Base-by-base conservation (phyloP, 164 flowering plant species). In the Piper betle region DNA sequence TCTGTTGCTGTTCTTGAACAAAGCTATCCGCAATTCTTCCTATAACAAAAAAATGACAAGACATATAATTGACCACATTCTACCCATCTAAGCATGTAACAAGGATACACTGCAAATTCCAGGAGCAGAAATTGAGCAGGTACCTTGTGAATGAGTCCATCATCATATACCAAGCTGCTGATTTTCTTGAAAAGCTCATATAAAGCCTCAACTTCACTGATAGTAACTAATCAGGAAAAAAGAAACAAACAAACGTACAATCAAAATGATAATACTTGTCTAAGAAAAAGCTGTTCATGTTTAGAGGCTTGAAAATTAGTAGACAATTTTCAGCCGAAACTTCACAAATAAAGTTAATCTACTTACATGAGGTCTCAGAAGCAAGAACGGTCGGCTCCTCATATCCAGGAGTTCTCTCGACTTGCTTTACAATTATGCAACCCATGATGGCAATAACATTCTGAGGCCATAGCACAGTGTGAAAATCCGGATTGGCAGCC, bases 1-100 rank as follows among this genome's bases (percentile, higher is more conserved):
- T 68, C 66, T 78, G n/a, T 61, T 73, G 62, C 79, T 81, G 67
- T 76, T 79, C 57, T 52, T 73, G 68, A 88, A 78, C 58, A 91
- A 81, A 12, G 96, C 96, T 58, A 84, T 82, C 67, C 73, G 85
- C 61, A 91, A 79, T 62, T 86, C 97, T 69, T 91, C 96, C 96
- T 84, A 79, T 56, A 25, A 42, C 39, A n/a, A 43, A 61, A 60
- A 41, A 33, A 37, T n/a, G 9, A 59, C 4, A 52, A 25, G 1
- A 2, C 12, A 6, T 46, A 15, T 46, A 10, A 46, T 46, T 46
- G 9, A 46, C 11, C 50, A 12, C 50, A 46, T 46, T 46, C 11
- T 2, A 2, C 50, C 33, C 33, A 25, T 25, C 33, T 25, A 25
- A 25, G 33, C 33, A 0, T 46, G 10, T 15, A 46, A 46, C 15